Evolutionary conservation across 2,329 filamentous ascomycete genomes (phyloP), one percentile per base, ranked within the genome.

Genomic region (Grosmannia serpens): DNA sequence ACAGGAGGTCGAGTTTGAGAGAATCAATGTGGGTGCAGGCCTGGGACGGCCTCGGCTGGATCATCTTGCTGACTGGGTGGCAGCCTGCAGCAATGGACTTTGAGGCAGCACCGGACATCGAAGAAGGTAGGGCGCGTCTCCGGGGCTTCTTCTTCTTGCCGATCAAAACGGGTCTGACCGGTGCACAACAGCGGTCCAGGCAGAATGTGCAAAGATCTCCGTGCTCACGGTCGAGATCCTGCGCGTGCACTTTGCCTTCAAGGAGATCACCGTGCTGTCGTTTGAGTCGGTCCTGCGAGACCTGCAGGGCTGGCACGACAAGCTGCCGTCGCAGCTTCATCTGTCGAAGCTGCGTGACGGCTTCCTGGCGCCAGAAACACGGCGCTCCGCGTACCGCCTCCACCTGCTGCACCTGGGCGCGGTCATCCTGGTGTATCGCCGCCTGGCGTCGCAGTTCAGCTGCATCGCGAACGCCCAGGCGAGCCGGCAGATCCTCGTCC

Each of bases 351-450:
- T 57, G 11, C 24, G 17, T 26, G 15, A 22, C 31, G 24, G n/a
- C 8, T 24, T 1, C 1, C 27, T 62, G 46, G 24, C 68, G 9
- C 61, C 58, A 4, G 53, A 65, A 0, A 49, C 60, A 3, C 60
- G 63, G 1, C 62, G 64, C 11, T 65, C 68, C 3, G 62, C 67
- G 11, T 68, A 63, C 55, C 65, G 70, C 54, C 61, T 70, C 1
- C 69, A 71, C 46, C 64, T 71, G 0, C 63, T 71, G 1, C 68
- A 71, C 46, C 61, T 69, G 4, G 69, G 68, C 3, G 67, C 68
- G 11, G 62, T 65, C 57, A 65, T 71, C 35, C 64, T 71, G 1
- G 60, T 70, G 1, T 70, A 71, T 53, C 67, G 69, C 4, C 64
- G 69, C 20, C 64, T 70, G 38, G 65, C 63, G 1, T 64, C 66